These are phyloP conservation scores for Hortaea sp. DNA, from an alignment of 2,329 filamentous ascomycete species.

Conservation along the genomic window DNA sequence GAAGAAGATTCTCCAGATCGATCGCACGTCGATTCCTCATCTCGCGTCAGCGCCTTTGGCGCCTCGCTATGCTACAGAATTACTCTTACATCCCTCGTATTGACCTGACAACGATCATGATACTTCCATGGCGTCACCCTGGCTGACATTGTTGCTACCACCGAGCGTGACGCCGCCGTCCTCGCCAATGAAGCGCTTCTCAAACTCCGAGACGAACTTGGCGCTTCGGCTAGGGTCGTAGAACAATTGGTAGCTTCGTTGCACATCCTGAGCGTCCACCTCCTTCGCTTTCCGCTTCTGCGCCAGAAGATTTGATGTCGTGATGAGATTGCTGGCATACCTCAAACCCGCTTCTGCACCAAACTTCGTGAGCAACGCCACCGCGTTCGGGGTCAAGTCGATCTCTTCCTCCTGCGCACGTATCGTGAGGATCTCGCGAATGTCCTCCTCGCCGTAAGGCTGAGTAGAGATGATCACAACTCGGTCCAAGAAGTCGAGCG, in stretches of 20 bases:
- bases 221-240: constrained; percentile 83
- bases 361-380: constrained; percentile 91
- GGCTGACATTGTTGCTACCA: constrained; percentile 36
- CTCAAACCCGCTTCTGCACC: constrained; percentile 83
- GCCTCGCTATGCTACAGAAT: neutral
- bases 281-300: constrained; percentile 79
- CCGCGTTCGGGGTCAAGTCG: constrained; percentile 77
- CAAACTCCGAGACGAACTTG: constrained; percentile 79
- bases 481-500: constrained; percentile 89
- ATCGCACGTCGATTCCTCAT: neutral
- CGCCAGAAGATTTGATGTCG: constrained; percentile 77
- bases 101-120: constrained; percentile 32
- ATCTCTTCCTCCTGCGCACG: constrained; percentile 94
- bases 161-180: constrained; percentile 66
- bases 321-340: constrained; percentile 97
- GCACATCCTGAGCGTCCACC: constrained; percentile 77
- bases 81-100: neutral
- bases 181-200: constrained; percentile 86
- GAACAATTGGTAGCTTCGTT: constrained; percentile 88
- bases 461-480: constrained; percentile 95
- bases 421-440: constrained; percentile 85
- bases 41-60: neutral
- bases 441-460: constrained; percentile 70
- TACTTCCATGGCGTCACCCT: constrained; percentile 57
- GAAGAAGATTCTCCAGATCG: neutral